Evolutionary conservation across 495 filamentous ascomycete genomes (phyloP).

Genomic region (Aspergillus cavernicola): DNA sequence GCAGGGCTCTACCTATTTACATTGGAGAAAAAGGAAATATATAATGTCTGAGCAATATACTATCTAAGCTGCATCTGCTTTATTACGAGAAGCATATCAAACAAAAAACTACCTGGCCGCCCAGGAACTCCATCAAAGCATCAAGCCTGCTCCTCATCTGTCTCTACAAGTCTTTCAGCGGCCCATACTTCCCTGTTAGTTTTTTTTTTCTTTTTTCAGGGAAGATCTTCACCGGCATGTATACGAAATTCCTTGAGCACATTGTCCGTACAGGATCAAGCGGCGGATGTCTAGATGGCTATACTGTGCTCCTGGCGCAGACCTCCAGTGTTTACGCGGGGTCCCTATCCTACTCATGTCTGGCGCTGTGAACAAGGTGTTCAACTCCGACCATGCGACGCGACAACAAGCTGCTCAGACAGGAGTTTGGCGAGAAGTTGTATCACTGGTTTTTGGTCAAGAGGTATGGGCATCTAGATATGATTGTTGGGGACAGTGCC

Average conservation of each 20-base stretch:
- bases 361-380: conserved; percentile 58
- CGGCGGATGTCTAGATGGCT: conserved; percentile 27
- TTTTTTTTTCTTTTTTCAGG: background rate
- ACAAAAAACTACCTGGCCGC: too few relatives aligned
- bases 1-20: too few relatives aligned
- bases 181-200: conserved; percentile 13
- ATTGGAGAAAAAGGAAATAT: too few relatives aligned
- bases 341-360: conserved; percentile 57
- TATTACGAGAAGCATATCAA: too few relatives aligned
- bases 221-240: conserved; percentile 54
- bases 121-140: conserved; percentile 60
- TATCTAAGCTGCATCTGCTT: too few relatives aligned
- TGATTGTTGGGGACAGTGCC: conserved; percentile 61
- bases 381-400: conserved; percentile 54
- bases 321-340: conserved; percentile 45
- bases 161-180: conserved; percentile 14
- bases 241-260: conserved; percentile 54
- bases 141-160: conserved; percentile 36
- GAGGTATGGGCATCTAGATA: conserved; percentile 65
- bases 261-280: conserved; percentile 36
- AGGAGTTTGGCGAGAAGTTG: conserved; percentile 45
- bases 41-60: too few relatives aligned
- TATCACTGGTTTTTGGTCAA: conserved; percentile 54
- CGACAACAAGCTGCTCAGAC: conserved; percentile 53
- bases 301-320: conserved; percentile 36